Percentiles rank a stretch among this genome's conserved stretches.
Evolutionary conservation across 2,329 filamentous ascomycete genomes (phyloP).

Genomic region (Cladorrhinum sp.): DNA sequence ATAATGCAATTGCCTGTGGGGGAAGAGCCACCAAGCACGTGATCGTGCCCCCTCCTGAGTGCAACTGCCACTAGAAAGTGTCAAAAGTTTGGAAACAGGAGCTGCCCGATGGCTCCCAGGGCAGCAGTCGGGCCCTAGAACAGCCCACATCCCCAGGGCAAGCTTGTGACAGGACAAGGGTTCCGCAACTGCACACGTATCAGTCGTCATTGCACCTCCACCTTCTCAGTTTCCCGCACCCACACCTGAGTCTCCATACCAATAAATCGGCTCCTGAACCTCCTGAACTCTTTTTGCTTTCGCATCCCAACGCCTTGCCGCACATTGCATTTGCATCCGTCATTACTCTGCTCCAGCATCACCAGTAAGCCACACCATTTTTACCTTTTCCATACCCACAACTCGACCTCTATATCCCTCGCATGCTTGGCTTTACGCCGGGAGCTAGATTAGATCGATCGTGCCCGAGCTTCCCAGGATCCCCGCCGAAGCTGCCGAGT

Average conservation of each 20-base stretch:
- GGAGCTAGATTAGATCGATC: not conserved
- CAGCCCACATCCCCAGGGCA: slow-evolving; percentile 13
- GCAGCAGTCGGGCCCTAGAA: not conserved
- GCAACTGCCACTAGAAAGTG: slow-evolving; percentile 11
- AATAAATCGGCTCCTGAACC: slow-evolving; percentile 14
- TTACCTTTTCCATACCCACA: not conserved
- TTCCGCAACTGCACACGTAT: slow-evolving; percentile 28
- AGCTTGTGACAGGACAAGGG: slow-evolving; percentile 23
- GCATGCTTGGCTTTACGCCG: not conserved
- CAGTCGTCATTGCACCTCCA: slow-evolving; percentile 27
- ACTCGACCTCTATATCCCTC: not conserved
- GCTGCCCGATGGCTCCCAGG: not conserved
- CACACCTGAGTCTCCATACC: slow-evolving; percentile 10
- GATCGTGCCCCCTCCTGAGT: slow-evolving; percentile 12
- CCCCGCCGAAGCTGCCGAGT: slow-evolving; percentile 17
- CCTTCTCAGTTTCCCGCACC: slow-evolving; percentile 10
- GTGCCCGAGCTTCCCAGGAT: not conserved
- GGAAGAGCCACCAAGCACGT: slow-evolving; percentile 10
- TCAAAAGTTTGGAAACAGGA: not conserved
- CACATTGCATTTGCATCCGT: not conserved
- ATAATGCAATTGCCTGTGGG: not conserved
- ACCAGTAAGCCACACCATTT: not conserved
- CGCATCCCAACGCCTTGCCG: not conserved
- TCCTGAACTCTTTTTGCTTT: slow-evolving; percentile 4
- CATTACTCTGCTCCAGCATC: not conserved